Percentiles rank a stretch among this genome's conserved stretches.
Conservation (phyloP, 1,139 yeast species). For the Blastobotrys persicus region DNA sequence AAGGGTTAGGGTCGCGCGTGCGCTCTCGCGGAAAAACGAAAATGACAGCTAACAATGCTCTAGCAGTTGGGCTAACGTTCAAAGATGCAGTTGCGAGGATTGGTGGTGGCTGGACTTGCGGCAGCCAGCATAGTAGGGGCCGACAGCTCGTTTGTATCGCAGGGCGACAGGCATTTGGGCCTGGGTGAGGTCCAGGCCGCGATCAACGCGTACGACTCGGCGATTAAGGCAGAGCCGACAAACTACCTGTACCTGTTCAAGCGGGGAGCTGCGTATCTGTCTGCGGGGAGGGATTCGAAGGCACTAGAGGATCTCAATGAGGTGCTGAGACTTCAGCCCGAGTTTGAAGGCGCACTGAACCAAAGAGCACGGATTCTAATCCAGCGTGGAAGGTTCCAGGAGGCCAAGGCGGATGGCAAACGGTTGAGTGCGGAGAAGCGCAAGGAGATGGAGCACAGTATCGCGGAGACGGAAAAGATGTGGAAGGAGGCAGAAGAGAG, state of each 20-base stretch:
- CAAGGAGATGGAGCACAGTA: slow-evolving; percentile 9
- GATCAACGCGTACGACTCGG: slow-evolving; percentile 55
- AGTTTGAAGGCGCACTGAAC: slow-evolving; percentile 37
- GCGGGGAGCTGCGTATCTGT: slow-evolving; percentile 40
- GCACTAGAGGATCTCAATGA: slow-evolving; percentile 40
- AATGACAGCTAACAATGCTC: neutral
- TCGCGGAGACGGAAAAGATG: slow-evolving; percentile 7
- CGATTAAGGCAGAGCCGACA: slow-evolving; percentile 32
- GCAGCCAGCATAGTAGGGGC: neutral
- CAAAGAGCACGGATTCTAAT: slow-evolving; percentile 37
- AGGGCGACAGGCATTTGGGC: slow-evolving; percentile 28
- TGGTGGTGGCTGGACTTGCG: neutral
- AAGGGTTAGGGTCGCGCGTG: too few species aligned
- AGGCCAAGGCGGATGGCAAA: slow-evolving; percentile 30
- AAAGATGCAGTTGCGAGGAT: neutral
- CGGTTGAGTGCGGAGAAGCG: neutral
- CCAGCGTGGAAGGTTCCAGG: slow-evolving; percentile 35
- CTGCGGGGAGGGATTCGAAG: slow-evolving; percentile 36
- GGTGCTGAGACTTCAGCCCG: slow-evolving; percentile 37
- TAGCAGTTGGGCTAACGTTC: too few species aligned
- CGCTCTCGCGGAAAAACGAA: neutral
- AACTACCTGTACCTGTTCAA: slow-evolving; percentile 39
- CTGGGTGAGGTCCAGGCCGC: slow-evolving; percentile 37
- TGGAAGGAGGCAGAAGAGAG: slow-evolving; percentile 21
- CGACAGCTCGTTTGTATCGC: slow-evolving; percentile 7